Percentiles rank a stretch among this genome's conserved stretches.
Conservation (phyloP, 306 rosid genomes). For the Fragaria iinumae region DNA sequence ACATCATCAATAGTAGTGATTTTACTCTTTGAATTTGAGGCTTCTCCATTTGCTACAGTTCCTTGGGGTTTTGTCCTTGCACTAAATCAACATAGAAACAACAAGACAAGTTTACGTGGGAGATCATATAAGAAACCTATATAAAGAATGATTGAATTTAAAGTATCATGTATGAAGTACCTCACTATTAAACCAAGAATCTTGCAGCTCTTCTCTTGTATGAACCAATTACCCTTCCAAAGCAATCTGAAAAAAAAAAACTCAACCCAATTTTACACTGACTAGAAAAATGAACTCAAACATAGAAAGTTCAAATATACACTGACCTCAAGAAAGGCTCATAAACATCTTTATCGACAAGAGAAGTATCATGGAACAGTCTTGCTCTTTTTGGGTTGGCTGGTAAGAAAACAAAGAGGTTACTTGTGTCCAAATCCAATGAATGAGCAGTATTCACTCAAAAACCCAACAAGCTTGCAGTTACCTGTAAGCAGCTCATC, state of each 20-base stretch:
- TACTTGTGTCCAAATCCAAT: background rate
- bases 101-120: background rate
- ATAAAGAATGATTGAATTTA: background rate
- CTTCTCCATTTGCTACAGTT: constrained; percentile 55
- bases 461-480: background rate
- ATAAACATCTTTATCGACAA: constrained; percentile 70
- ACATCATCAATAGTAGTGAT: constrained; percentile 71
- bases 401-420: constrained; percentile 31
- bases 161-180: constrained; percentile 38
- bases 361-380: constrained; percentile 78
- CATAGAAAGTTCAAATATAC: constrained; percentile 5
- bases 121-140: background rate
- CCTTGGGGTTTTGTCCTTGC: constrained; percentile 70
- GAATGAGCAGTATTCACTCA: background rate
- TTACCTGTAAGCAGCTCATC: constrained; percentile 92
- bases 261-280: background rate
- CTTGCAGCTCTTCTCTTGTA: constrained; percentile 98
- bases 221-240: constrained; percentile 91
- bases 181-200: constrained; percentile 80
- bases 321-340: constrained; percentile 91
- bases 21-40: constrained; percentile 66
- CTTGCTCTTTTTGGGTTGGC: constrained; percentile 91
- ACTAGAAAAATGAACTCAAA: background rate
- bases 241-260: constrained; percentile 72
- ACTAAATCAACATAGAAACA: constrained; percentile 39